These are phyloP conservation scores for Sporothrix brunneoviolacea DNA, from an alignment of 2,329 filamentous ascomycete species.

Conservation along the genomic window DNA sequence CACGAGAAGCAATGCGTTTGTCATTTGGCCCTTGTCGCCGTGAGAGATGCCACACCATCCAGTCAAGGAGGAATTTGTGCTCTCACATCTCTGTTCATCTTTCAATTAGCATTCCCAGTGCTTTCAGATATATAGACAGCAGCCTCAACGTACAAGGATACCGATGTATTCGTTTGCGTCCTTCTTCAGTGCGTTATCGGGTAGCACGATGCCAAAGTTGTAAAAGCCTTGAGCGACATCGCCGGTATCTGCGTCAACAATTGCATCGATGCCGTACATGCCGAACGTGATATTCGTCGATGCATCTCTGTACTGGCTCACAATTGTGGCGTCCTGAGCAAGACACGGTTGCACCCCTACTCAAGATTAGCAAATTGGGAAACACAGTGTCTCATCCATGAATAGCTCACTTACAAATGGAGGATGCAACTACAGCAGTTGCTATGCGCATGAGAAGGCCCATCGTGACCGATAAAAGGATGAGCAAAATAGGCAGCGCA, in stretches of 20 bases:
- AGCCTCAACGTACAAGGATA: slow-evolving; percentile 45
- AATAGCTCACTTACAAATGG: slow-evolving; percentile 13
- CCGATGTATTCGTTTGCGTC: slow-evolving; percentile 54
- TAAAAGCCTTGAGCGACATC: slow-evolving; percentile 16
- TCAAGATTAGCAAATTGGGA: no score
- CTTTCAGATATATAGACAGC: no score
- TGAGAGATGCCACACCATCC: slow-evolving; percentile 56
- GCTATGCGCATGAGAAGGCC: slow-evolving; percentile 9
- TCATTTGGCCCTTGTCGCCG: slow-evolving; percentile 45
- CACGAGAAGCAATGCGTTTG: slow-evolving; percentile 49
- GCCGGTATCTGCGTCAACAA: slow-evolving; percentile 10
- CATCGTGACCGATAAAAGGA: slow-evolving; percentile 1
- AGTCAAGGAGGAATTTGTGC: slow-evolving; percentile 36
- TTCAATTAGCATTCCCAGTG: no score
- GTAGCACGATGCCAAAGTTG: slow-evolving; percentile 48
- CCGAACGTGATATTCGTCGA: slow-evolving; percentile 16
- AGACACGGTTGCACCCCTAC: slow-evolving; percentile 5
- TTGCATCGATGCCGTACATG: slow-evolving; percentile 12
- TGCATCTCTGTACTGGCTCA: slow-evolving; percentile 13
- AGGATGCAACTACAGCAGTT: slow-evolving; percentile 10
- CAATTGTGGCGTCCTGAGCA: slow-evolving; percentile 8
- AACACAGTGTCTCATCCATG: no score
- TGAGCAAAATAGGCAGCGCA: neutral
- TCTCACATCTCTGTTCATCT: slow-evolving; percentile 41
- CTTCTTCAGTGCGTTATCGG: slow-evolving; percentile 38